These are phyloP conservation scores for Plenodomus biglobosus DNA, from an alignment of 2,329 filamentous ascomycete species.

Conservation along the genomic window DNA sequence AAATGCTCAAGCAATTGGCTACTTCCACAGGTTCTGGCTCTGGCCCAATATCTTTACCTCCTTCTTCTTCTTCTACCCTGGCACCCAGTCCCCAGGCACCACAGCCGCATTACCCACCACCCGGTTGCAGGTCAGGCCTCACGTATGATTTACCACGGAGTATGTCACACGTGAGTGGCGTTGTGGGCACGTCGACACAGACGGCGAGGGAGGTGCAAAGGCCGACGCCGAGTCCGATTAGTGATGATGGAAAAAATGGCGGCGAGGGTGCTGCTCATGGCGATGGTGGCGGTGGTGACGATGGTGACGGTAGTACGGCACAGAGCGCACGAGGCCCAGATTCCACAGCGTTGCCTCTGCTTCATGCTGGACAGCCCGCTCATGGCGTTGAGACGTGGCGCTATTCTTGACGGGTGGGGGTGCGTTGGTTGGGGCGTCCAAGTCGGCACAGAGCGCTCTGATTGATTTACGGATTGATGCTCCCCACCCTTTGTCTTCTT, in stretches of 20 bases:
- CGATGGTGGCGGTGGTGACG: no score
- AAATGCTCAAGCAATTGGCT: slow-evolving; percentile 38
- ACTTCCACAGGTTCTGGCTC: slow-evolving; percentile 21
- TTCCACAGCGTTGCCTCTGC: background rate
- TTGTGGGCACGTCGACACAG: slow-evolving; percentile 12
- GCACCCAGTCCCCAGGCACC: slow-evolving; percentile 14
- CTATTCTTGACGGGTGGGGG: slow-evolving; percentile 13
- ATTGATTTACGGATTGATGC: no score
- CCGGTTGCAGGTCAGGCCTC: slow-evolving; percentile 14
- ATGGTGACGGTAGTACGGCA: background rate
- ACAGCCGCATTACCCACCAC: slow-evolving; percentile 18
- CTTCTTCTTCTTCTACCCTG: slow-evolving; percentile 7
- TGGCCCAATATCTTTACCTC: no score
- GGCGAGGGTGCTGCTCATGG: no score
- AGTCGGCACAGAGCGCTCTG: no score
- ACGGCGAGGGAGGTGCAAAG: slow-evolving; percentile 25
- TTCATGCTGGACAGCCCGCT: slow-evolving; percentile 4
- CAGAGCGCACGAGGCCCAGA: no score
- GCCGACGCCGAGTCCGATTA: slow-evolving; percentile 38
- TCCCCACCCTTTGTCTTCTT: no score
- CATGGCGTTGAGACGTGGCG: slow-evolving; percentile 40
- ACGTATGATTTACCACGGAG: slow-evolving; percentile 17
- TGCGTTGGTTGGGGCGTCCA: no score
- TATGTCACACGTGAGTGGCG: slow-evolving; percentile 1
- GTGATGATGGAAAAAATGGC: slow-evolving; percentile 31